These are phyloP conservation scores for Onygena corvina DNA, from an alignment of 2,329 filamentous ascomycete genomes.

Conservation along the genomic window DNA sequence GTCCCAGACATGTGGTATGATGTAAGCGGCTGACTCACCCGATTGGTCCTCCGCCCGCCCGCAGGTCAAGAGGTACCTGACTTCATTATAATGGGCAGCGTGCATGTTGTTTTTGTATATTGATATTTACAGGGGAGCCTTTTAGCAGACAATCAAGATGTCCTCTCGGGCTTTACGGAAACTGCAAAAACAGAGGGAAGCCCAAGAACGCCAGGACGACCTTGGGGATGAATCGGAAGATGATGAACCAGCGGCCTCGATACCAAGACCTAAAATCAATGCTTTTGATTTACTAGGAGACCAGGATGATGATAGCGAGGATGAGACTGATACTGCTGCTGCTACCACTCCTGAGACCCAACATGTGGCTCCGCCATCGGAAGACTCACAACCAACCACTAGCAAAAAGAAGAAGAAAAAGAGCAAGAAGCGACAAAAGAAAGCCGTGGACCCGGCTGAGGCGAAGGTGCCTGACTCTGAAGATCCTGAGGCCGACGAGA, in stretches of 20 bases:
- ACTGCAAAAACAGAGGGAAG: constrained; percentile 50
- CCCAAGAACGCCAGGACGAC: constrained; percentile 34
- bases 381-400: not conserved
- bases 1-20: not conserved
- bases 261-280: constrained; percentile 36
- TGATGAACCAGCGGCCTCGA: constrained; percentile 24
- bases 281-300: constrained; percentile 43
- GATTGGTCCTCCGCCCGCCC: not conserved
- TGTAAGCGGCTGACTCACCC: not conserved
- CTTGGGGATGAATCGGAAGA: constrained; percentile 32
- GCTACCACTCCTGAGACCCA: constrained; percentile 17
- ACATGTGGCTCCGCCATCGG: constrained; percentile 9
- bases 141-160: constrained; percentile 32
- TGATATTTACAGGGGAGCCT: not conserved
- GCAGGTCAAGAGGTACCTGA: not conserved
- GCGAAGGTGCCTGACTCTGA: constrained; percentile 14
- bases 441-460: constrained; percentile 20
- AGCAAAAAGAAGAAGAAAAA: constrained; percentile 49
- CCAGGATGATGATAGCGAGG: constrained; percentile 26
- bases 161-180: constrained; percentile 55
- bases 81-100: not conserved
- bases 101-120: no score
- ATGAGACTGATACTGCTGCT: constrained; percentile 22
- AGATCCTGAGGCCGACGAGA: constrained; percentile 45
- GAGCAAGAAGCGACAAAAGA: constrained; percentile 45